phyloP scores from a whole-genome alignment of 805 yeast genomes.

The Saturnispora diversa region DNA sequence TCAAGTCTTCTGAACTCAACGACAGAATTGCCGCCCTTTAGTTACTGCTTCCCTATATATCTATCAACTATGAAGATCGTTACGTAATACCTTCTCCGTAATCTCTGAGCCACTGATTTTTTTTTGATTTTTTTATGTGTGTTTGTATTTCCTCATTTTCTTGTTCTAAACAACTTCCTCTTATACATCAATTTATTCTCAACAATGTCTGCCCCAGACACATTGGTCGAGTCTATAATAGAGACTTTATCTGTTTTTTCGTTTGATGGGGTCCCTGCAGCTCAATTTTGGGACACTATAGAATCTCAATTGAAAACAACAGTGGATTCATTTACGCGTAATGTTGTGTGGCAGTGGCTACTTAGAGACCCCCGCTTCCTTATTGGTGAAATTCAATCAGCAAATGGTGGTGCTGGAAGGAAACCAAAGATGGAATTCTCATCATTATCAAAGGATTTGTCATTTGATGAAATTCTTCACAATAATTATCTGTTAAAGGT shows the following conservation, averaged over 20 bases:
- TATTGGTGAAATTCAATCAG: constrained; percentile 11
- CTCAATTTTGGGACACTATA: constrained; percentile 29
- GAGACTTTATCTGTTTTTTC: constrained; percentile 32
- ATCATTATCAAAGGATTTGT: neutral
- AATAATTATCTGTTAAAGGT: constrained; percentile 29
- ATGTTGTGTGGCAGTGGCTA: constrained; percentile 34
- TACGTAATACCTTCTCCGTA: too few species aligned
- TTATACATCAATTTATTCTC: neutral
- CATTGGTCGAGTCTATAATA: constrained; percentile 27
- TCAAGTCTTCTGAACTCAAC: constrained; percentile 85
- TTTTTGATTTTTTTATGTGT: too few species aligned
- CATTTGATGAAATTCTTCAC: neutral
- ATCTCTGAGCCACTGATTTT: too few species aligned
- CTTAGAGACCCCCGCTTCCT: constrained; percentile 23
- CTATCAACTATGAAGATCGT: neutral
- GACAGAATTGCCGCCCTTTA: constrained; percentile 89
- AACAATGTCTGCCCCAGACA: constrained; percentile 27
- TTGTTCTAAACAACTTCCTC: neutral
- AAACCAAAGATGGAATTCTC: neutral
- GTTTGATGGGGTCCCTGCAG: constrained; percentile 27
- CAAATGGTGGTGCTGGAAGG: neutral
- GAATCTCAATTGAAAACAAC: constrained; percentile 12
- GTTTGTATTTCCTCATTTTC: too few species aligned
- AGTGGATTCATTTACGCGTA: constrained; percentile 28
- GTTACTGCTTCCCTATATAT: too few species aligned